Percentiles rank a stretch among this genome's conserved stretches.
These are phyloP conservation scores for Filobasidium floriforme DNA, from an alignment of 768 basidiomycete species.

Conservation along the genomic window DNA sequence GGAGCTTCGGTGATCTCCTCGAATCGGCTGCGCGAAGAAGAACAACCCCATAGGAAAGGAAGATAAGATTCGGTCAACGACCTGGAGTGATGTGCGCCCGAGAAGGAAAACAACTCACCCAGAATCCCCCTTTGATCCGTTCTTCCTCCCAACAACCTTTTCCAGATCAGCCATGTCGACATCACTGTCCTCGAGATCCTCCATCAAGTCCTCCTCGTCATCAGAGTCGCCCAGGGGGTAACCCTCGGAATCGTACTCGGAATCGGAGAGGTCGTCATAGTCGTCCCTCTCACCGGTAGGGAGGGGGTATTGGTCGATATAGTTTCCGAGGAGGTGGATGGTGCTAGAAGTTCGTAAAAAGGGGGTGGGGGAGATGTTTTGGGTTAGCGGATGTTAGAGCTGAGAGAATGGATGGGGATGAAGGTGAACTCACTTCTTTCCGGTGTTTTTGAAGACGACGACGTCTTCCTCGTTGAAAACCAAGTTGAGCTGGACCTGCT, in stretches of 20 bases:
- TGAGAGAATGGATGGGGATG: not conserved
- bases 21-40: conserved; percentile 54
- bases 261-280: conserved; percentile 55
- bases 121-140: not conserved
- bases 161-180: conserved; percentile 21
- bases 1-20: conserved; percentile 58
- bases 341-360: too few relatives aligned
- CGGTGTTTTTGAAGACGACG: conserved; percentile 62
- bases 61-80: not conserved
- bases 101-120: too few relatives aligned
- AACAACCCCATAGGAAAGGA: not conserved
- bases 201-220: conserved; percentile 45
- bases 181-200: conserved; percentile 36
- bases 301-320: conserved; percentile 52
- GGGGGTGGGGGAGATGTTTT: not conserved
- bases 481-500: conserved; percentile 65
- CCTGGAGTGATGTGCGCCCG: too few relatives aligned
- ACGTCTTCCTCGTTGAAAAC: conserved; percentile 58
- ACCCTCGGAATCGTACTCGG: conserved; percentile 18
- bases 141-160: conserved; percentile 14
- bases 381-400: not conserved
- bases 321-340: conserved; percentile 75
- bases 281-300: conserved; percentile 64
- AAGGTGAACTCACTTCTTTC: conserved; percentile 58
- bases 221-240: conserved; percentile 37